phyloP scores from a whole-genome alignment of 2,329 filamentous ascomycete species.

The Clarireedia hainanense region DNA sequence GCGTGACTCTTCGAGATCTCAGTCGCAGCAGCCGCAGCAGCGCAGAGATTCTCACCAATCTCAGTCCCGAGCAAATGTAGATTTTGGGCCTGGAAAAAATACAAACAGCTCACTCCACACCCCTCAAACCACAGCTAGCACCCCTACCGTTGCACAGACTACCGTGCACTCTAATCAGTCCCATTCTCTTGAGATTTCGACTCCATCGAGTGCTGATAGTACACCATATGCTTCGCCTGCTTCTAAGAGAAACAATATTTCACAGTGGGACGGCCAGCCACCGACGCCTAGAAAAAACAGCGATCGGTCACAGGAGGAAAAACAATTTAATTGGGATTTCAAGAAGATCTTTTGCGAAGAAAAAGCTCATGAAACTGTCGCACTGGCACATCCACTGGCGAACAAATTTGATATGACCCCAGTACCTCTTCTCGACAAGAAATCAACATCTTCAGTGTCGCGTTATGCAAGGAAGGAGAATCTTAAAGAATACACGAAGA shows the following conservation, averaged over 20 bases:
- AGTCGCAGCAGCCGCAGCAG: constrained; percentile 4
- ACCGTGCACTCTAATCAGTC: constrained; percentile 3
- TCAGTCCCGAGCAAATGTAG: constrained; percentile 9
- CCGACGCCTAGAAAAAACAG: constrained; percentile 3
- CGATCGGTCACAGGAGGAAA: constrained; percentile 24
- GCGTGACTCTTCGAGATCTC: constrained; percentile 1
- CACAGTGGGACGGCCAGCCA: constrained; percentile 9
- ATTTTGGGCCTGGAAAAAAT: background rate
- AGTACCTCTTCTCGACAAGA: constrained; percentile 38
- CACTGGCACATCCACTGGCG: constrained; percentile 40
- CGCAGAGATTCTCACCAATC: background rate
- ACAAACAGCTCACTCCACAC: background rate
- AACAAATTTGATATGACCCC: constrained; percentile 37
- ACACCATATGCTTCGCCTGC: constrained; percentile 11
- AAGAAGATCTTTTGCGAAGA: constrained; percentile 34
- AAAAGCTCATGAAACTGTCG: constrained; percentile 34
- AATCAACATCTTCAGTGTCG: constrained; percentile 37
- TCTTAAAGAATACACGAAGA: constrained; percentile 35
- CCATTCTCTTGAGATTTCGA: constrained; percentile 4
- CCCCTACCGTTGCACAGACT: background rate
- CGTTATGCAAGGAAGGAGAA: constrained; percentile 38
- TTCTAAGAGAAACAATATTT: constrained; percentile 4
- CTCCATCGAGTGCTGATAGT: constrained; percentile 16
- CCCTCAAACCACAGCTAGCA: background rate
- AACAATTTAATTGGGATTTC: constrained; percentile 34